phyloP scores from a whole-genome alignment of 2,329 filamentous ascomycete species.

The Botryotinia narcissicola region DNA sequence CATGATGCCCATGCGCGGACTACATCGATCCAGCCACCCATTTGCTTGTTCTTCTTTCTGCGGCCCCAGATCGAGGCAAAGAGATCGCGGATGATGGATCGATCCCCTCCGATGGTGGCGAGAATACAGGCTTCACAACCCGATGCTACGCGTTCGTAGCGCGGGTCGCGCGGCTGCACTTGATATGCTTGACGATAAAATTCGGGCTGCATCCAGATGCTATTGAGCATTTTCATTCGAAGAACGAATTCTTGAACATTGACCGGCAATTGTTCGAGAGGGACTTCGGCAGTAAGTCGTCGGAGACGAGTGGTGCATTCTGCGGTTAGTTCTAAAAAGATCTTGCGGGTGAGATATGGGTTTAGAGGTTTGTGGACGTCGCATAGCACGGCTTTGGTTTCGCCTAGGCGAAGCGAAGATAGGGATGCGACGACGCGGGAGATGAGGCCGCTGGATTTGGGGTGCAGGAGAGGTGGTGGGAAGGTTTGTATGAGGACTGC shows the following conservation, averaged over 20 bases:
- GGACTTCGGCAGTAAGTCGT: background rate
- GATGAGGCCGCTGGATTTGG: conserved; percentile 20
- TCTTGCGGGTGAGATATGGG: conserved; percentile 44
- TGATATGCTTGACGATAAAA: conserved; percentile 42
- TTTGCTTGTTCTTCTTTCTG: conserved; percentile 23
- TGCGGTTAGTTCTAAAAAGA: conserved; percentile 45
- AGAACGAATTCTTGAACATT: conserved; percentile 20
- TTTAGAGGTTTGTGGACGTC: conserved; percentile 43
- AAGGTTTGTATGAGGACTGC: conserved; percentile 20
- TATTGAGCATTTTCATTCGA: conserved; percentile 30
- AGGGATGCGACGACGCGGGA: conserved; percentile 20
- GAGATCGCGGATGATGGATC: conserved; percentile 46
- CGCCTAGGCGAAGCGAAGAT: background rate
- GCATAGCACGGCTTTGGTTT: conserved; percentile 42
- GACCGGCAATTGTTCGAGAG: conserved; percentile 25
- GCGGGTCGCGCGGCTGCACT: conserved; percentile 34
- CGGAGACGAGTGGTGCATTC: conserved; percentile 43
- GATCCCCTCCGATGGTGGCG: conserved; percentile 47
- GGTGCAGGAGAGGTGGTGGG: conserved; percentile 22
- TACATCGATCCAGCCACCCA: conserved; percentile 25
- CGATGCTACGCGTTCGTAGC: conserved; percentile 36
- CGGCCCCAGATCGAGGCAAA: conserved; percentile 46
- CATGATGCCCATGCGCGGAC: conserved; percentile 30
- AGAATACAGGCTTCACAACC: conserved; percentile 55
- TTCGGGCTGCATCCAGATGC: conserved; percentile 39